A percentile compares a stretch with the other conserved stretches of the same genome.
phyloP scores from a whole-genome alignment of 75 land plant species.

The Chamaecyparis obtusa region DNA sequence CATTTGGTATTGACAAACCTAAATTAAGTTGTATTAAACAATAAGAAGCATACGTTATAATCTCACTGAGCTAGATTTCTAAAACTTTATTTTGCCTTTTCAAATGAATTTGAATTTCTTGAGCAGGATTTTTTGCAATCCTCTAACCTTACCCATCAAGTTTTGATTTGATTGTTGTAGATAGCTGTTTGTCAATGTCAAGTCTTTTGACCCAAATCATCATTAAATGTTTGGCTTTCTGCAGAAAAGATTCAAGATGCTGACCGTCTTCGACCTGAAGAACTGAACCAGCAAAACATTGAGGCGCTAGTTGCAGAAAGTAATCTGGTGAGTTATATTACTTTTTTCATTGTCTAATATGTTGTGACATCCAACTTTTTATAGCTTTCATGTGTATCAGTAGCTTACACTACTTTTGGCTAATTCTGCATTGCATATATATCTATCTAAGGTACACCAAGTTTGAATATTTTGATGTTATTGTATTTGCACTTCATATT shows the following conservation, averaged over 20 bases:
- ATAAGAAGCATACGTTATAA: neutral
- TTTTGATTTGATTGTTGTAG: neutral
- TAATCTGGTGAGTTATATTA: slow-evolving; percentile 64
- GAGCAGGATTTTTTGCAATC: neutral
- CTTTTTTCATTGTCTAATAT: neutral
- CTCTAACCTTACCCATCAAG: neutral
- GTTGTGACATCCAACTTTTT: neutral
- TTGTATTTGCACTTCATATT: neutral
- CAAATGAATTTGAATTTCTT: neutral
- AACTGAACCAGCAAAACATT: slow-evolving; percentile 96
- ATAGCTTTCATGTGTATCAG: neutral
- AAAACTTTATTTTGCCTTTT: neutral
- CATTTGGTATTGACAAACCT: neutral
- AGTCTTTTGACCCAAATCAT: neutral
- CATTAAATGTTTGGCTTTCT: neutral
- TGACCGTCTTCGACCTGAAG: slow-evolving; percentile 92
- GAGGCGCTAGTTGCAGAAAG: slow-evolving; percentile 98
- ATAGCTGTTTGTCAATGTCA: neutral
- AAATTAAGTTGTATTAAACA: neutral
- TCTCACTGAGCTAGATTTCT: neutral
- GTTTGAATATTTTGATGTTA: neutral
- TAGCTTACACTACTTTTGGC: neutral
- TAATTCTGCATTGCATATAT: neutral
- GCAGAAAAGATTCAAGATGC: slow-evolving; percentile 61
- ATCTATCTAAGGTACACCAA: neutral